Evolutionary conservation across 768 basidiomycete genomes (phyloP), one percentile per base, ranked within the genome.

Genomic region (Boletus speciosus): DNA sequence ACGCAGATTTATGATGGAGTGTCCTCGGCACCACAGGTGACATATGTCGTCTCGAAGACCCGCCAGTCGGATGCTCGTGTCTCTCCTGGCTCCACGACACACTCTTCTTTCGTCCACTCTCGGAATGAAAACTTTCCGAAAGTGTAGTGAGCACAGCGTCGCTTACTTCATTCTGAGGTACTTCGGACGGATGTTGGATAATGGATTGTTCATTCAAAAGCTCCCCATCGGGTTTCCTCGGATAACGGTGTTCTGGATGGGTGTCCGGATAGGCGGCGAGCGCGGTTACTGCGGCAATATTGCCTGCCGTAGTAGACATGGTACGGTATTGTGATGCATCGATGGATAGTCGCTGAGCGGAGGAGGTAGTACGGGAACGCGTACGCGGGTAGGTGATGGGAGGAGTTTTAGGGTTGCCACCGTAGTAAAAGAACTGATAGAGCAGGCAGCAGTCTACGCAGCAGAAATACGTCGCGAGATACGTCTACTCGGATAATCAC

Each of bases 391-490:
- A 71, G 23, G 70, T 58, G 14, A 66, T 52, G 8, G 71, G 66
- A 1, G 74, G 70, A 48, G 73, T 75, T 32, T 70, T 66, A 3
- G 69, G 57, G 29, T 63, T 65, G 16, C 70, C 66, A 39, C 76
- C 71, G 63, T 93, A 96, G 73, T 96, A 90, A 64, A 85, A 74
- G 73, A 86, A 98, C 68, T 99, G 96, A 8, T 65, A 67, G 42
- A 95, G 74, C 25, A 98, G 78, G 31, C 78, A 74, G 47, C 83
- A 73, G 70, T 99, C 97, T 47, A 98, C 81, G 51, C 80, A 73
- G 64, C 90, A 88, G 66, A 98, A 99, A 70, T 99, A 99, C 0
- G 79, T 78, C 3, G 97, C 96, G 42, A 99, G 90, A 68, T 84
- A 91, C 39, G 84, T 96, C 92, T 97, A 52, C 45, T 6, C 21